phyloP scores from a whole-genome alignment of 2,329 filamentous ascomycete species.

The Conoideocrella luteorostrata region DNA sequence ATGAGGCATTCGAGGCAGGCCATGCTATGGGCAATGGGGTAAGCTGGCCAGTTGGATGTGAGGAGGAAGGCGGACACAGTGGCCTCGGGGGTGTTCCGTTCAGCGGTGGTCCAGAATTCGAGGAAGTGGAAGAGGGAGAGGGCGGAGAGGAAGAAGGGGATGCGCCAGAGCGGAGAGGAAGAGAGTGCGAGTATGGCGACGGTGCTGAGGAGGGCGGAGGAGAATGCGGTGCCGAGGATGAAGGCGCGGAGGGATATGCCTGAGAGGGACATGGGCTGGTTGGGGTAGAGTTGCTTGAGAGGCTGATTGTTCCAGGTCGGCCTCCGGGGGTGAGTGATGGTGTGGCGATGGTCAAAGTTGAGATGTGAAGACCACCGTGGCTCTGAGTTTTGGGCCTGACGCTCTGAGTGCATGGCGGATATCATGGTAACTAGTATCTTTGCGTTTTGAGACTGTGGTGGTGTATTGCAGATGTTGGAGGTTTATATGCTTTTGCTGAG shows the following conservation, averaged over 20 bases:
- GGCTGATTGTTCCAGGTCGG: background rate
- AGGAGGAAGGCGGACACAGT: conserved; percentile 74
- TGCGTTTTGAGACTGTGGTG: too few relatives aligned
- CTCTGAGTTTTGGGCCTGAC: background rate
- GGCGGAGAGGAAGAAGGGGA: conserved; percentile 59
- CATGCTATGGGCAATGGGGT: conserved; percentile 72
- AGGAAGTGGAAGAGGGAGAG: conserved; percentile 88
- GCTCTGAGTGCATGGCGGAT: background rate
- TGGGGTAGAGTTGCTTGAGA: conserved; percentile 27
- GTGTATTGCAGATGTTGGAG: too few relatives aligned
- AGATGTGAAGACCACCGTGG: background rate
- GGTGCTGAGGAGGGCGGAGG: conserved; percentile 27
- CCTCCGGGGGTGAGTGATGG: background rate
- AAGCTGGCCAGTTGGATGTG: conserved; percentile 74
- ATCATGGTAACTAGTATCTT: too few relatives aligned
- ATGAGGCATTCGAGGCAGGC: conserved; percentile 69
- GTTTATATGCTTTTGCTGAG: too few relatives aligned
- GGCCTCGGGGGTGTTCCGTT: conserved; percentile 71
- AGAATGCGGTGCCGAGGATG: conserved; percentile 41
- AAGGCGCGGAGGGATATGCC: conserved; percentile 55
- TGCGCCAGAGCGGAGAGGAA: conserved; percentile 49
- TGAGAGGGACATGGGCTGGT: conserved; percentile 49
- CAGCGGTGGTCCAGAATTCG: conserved; percentile 87
- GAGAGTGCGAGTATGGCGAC: conserved; percentile 28
- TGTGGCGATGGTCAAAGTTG: conserved; percentile 6